Base-by-base conservation (phyloP, 1,284 basidiomycete species). In the Ustilago bromivora region DNA sequence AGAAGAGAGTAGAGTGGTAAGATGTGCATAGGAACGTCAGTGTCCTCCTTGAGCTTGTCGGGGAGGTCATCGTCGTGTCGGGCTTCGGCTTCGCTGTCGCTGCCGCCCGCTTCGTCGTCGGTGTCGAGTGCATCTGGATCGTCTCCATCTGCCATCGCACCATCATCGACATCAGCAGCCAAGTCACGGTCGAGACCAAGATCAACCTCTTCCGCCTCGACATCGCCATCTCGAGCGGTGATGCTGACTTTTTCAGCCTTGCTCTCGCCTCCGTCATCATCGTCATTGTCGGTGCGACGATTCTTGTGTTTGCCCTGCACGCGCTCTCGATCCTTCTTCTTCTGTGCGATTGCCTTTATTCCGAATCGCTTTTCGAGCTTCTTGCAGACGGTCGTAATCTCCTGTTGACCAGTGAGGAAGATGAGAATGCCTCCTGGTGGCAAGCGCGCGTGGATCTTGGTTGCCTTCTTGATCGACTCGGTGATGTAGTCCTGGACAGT, bases 381-480 rank as follows among this genome's bases (percentile, higher is more conserved):
- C 76, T 88, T 88, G 84, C 91, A 92, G 3, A 92, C 88, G 0
- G 89, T 89, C 19, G 88, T 87, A 72, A 93, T 92, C 87, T 93
- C 92, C 74, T 91, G 90, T 86, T 93, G 92, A n/a, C 92, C 92
- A 0, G 92, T 93, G 73, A 93, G 87, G 86, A 93, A 93, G 40
- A 93, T 90, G 49, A 93, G 87, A 17, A 93, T 89, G 0, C 92
- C 92, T 3, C 92, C 92, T 0, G 90, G 88, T 1, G 92, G 92
- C 6, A 93, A 86, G 6, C 91, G 88, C 7, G 91, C 88, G 80
- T 93, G 92, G 65, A 93, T 92, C 85, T 92, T 97, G 77, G 90
- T 89, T 2, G 94, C 90, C 87, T 99, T 99, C 84, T 92, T 94
- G 80, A 95, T 91, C 1, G 95, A 93, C 86, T 98, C 95, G 4